Evolutionary conservation across 2,329 filamentous ascomycete genomes (phyloP), one percentile per base, ranked within the genome.

Genomic region (Diaporthe sp.): DNA sequence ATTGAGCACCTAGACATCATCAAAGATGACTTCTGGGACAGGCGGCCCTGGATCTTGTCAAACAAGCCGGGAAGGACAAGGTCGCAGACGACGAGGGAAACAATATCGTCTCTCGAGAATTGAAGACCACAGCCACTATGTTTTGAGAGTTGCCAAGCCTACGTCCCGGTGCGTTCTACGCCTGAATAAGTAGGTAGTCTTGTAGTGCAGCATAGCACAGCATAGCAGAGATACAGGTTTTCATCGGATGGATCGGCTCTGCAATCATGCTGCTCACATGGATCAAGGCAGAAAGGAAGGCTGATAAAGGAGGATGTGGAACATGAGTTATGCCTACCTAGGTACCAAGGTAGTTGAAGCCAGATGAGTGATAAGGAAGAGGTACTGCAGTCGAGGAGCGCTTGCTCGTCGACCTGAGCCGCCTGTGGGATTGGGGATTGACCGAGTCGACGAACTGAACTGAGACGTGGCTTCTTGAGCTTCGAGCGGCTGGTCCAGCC

Each of bases 1-100:
- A 89, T 97, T 51, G 93, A 96, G 81, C 95, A 98, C 86, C 85
- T 97, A 76, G 97, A 99, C 85, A 94, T 99, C 80, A 98, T 99
- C 84, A 95, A 94, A 80, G 95, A 98, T 84, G 94, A 95, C 4
- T 99, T 99, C 82, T 99, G 97, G 97, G 90, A 95, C 78, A 90
- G 89, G 80, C 89, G 96, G 81, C 95, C 96, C 2, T 98, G 96
- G 95, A 88, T 97, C 74, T 82, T 96, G 72, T 94, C 93, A 1
- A 93, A 93, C 78, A 94, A 92, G 83, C 93, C 93, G 7, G 93
- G 93, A 31, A 93, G 90, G 80, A 87, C 93, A 79, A 92, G 92
- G n/a, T 92, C 91, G 81, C 89, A 91, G 82, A 86, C 85, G 28
- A 72, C 88, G 79, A 82, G 78, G 78, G 68, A 58, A 28, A 39